Base-by-base conservation (phyloP, 164 flowering plant genomes). In the Vitis vinifera region DNA sequence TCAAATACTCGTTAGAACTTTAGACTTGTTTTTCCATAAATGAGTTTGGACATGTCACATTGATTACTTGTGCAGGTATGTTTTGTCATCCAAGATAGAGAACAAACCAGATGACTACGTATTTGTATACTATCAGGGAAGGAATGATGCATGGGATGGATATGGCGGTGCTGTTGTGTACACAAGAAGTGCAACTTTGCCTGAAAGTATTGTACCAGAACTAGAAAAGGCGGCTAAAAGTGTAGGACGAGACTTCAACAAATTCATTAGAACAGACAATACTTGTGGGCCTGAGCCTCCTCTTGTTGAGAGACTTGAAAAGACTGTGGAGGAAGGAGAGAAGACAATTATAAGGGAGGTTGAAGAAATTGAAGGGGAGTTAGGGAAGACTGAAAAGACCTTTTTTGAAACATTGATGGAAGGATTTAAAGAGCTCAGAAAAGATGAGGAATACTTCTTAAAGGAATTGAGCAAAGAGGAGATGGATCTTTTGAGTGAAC, bases 61-160 rank as follows among this genome's bases (percentile, higher is more conserved):
- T 2, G 2, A 16, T 68, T 69, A 13, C 58, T 71, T 71, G 14
- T 81, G 75, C 84, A 94, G 99, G 99, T 95, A 95, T 77, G 87
- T 95, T 63, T 76, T 92, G 53, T 92, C 99, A 70, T 86, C 97
- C 61, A 84, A 89, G 73, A 73, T 88, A 69, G 90, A 91, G 69
- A 88, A 89, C 69, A 76, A 81, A 63, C 86, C 81, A 14, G 96
- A 95, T 55, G 99, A 95, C 73, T 95, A 91, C 73, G 51, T 95
- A 69, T 95, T 95, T 75, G 97, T 95, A 8, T 95, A 95, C 83
- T 95, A 95, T 60, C 82, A 88, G 12, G 99, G 99, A 8, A 85
- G 87, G 23, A 92, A 95, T 74, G 98, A 95, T 80, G 99, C 98
- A 75, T 95, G 99, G 99, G 99, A 95, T 83, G 98, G 98, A 62